These are phyloP conservation scores for Backusella psychrophila DNA, from an alignment of 192 early-diverging fungal species.

Conservation along the genomic window DNA sequence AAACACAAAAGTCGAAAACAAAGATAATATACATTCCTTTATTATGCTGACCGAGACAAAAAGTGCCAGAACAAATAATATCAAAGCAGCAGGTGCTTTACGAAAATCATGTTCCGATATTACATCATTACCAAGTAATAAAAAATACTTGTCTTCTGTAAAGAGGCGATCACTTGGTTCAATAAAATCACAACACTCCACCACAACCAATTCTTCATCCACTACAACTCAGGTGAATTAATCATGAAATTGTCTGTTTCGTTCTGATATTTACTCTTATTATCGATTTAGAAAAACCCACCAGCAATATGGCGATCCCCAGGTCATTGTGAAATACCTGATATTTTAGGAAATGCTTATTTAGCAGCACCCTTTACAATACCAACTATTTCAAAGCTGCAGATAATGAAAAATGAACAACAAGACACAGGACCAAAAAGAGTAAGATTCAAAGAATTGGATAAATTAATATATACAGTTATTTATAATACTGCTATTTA, in stretches of 20 bases:
- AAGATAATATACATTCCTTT: background rate
- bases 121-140: slow-evolving; percentile 4
- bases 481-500: background rate
- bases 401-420: slow-evolving; percentile 11
- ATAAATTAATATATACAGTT: background rate
- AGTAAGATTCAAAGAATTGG: background rate
- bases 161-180: slow-evolving; percentile 29
- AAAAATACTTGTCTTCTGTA: background rate
- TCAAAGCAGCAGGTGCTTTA: background rate
- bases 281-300: background rate
- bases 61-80: background rate
- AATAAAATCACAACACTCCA: slow-evolving; percentile 5
- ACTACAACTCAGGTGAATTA: background rate
- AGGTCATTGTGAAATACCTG: slow-evolving; percentile 18
- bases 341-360: slow-evolving; percentile 28
- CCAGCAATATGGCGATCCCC: slow-evolving; percentile 18
- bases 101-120: slow-evolving; percentile 31
- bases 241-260: background rate
- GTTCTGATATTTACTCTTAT: background rate
- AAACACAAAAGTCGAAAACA: background rate
- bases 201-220: background rate
- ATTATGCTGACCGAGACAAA: background rate
- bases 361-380: background rate
- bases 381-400: slow-evolving; percentile 3
- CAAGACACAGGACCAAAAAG: slow-evolving; percentile 5